These are phyloP conservation scores for Backusella luteola DNA, from an alignment of 192 early-diverging fungal genomes.

Conservation along the genomic window DNA sequence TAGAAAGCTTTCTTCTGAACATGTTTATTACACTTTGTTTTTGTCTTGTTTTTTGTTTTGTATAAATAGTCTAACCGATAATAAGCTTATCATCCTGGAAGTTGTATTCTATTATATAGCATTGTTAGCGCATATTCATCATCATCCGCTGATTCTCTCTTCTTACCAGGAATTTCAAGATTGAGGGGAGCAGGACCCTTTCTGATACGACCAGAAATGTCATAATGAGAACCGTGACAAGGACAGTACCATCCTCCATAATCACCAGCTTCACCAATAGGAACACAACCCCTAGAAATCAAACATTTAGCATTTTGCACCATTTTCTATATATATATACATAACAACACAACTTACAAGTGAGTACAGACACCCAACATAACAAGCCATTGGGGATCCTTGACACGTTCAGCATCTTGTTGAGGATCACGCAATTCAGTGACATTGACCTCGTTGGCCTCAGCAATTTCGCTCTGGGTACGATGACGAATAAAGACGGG, in stretches of 20 bases:
- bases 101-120: constrained; percentile 41
- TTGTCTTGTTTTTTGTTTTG: not conserved
- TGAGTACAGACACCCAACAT: constrained; percentile 78
- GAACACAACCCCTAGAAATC: constrained; percentile 92
- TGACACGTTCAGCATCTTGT: constrained; percentile 84
- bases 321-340: not conserved
- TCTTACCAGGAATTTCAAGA: constrained; percentile 89
- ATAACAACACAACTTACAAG: constrained; percentile 32
- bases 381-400: constrained; percentile 95
- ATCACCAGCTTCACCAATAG: constrained; percentile 96
- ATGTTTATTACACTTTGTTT: not conserved
- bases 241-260: constrained; percentile 99
- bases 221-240: constrained; percentile 99
- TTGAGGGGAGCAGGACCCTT: constrained; percentile 98
- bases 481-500: constrained; percentile 97
- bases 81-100: constrained; percentile 81
- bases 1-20: not conserved
- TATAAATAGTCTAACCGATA: constrained; percentile 67
- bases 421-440: constrained; percentile 87
- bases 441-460: constrained; percentile 83
- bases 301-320: not conserved
- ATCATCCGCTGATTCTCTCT: not conserved
- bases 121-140: not conserved
- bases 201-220: constrained; percentile 96
- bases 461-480: constrained; percentile 90